Conservation (phyloP, 2,329 filamentous ascomycete species). For the Trichoderma citrinoviride region DNA sequence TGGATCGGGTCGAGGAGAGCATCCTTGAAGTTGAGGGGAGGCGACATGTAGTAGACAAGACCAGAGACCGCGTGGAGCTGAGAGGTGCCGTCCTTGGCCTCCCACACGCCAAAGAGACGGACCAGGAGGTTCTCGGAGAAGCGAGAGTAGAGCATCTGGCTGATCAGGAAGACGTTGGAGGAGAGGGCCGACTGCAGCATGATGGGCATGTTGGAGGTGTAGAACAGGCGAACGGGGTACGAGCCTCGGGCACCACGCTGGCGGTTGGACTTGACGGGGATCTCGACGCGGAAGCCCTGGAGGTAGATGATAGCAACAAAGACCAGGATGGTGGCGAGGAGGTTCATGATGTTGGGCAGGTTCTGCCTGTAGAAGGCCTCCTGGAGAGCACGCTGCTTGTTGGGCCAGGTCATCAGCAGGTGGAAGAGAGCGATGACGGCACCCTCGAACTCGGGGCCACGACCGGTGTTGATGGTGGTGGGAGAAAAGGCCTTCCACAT, state of each 20-base stretch:
- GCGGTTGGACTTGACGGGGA: constrained; percentile 98
- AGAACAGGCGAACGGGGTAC: constrained; percentile 98
- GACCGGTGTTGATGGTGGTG: constrained; percentile 98
- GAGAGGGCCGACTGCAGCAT: constrained; percentile 99
- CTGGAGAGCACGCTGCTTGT: constrained; percentile 97
- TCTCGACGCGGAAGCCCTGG: constrained; percentile 98
- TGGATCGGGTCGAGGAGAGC: constrained; percentile 96
- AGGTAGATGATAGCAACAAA: constrained; percentile 99
- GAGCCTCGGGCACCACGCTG: constrained; percentile 98
- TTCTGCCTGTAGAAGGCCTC: constrained; percentile 99
- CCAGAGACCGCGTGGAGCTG: constrained; percentile 93
- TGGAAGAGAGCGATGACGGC: constrained; percentile 98
- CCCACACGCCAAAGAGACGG: constrained; percentile 96
- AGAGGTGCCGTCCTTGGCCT: constrained; percentile 91
- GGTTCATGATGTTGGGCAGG: constrained; percentile 98
- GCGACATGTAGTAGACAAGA: constrained; percentile 99
- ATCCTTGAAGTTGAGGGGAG: constrained; percentile 95
- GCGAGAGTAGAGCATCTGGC: constrained; percentile 98
- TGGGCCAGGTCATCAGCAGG: constrained; percentile 95
- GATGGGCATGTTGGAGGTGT: constrained; percentile 99
- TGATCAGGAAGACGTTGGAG: constrained; percentile 98
- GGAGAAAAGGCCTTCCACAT: constrained; percentile 99
- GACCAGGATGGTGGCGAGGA: constrained; percentile 86
- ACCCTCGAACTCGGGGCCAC: constrained; percentile 98
- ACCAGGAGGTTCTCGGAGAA: constrained; percentile 99